phyloP scores from a whole-genome alignment of 495 filamentous ascomycete genomes.

The Lophiostoma macrostomum region DNA sequence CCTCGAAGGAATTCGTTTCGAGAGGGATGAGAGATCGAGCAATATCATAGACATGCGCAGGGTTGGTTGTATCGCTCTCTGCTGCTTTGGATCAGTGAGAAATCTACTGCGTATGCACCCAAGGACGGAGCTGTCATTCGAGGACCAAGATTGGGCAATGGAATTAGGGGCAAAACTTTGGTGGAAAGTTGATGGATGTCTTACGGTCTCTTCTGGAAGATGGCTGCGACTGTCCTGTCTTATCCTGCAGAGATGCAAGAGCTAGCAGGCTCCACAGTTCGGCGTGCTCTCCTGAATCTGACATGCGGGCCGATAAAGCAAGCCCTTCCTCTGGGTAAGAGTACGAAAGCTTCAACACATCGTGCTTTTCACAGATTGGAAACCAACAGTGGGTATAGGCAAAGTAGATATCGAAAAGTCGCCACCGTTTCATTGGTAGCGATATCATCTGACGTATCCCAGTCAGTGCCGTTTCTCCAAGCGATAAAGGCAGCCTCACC shows the following conservation, averaged over 20 bases:
- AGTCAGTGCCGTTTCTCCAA: too few species aligned
- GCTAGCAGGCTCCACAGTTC: slow-evolving; percentile 63
- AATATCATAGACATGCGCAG: slow-evolving; percentile 53
- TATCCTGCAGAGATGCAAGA: slow-evolving; percentile 47
- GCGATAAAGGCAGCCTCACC: too few species aligned
- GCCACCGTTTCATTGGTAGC: slow-evolving; percentile 62
- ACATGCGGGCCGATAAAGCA: not conserved
- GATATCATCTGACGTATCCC: too few species aligned
- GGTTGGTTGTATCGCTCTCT: too few species aligned
- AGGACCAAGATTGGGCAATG: too few species aligned
- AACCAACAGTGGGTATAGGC: slow-evolving; percentile 71
- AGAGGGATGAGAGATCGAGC: slow-evolving; percentile 59
- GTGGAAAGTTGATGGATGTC: too few species aligned
- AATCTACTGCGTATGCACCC: too few species aligned
- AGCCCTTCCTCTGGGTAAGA: slow-evolving; percentile 44
- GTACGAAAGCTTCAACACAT: slow-evolving; percentile 55
- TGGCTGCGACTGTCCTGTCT: slow-evolving; percentile 12
- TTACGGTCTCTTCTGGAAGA: too few species aligned
- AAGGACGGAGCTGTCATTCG: too few species aligned
- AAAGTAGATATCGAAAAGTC: slow-evolving; percentile 68
- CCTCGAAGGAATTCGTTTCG: slow-evolving; percentile 55
- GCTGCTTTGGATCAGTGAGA: too few species aligned
- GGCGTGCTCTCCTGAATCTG: slow-evolving; percentile 56
- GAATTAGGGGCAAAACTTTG: too few species aligned
- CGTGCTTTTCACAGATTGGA: slow-evolving; percentile 68